Conservation (phyloP, 495 filamentous ascomycete genomes). For the Daldinia loculata region DNA sequence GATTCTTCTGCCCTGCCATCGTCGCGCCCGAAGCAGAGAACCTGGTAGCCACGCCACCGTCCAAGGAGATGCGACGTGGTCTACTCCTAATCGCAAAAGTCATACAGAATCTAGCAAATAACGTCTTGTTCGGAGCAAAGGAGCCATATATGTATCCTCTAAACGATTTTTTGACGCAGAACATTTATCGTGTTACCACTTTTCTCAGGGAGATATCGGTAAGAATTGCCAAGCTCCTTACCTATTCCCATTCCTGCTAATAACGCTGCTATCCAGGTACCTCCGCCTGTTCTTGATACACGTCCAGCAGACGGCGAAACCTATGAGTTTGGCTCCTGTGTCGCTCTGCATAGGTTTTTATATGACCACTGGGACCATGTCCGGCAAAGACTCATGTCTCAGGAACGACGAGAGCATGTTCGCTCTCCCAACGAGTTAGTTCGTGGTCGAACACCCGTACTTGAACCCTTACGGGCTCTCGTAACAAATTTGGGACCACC, state of each 20-base stretch:
- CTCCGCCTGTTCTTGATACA: constrained; percentile 49
- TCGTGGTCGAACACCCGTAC: constrained; percentile 55
- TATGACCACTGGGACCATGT: constrained; percentile 76
- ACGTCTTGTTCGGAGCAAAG: constrained; percentile 74
- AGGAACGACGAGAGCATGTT: constrained; percentile 62
- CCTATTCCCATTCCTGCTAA: constrained; percentile 7
- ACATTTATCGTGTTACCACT: constrained; percentile 69
- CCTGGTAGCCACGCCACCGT: constrained; percentile 62
- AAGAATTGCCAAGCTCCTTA: constrained; percentile 20
- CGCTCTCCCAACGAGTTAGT: constrained; percentile 59
- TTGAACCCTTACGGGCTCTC: constrained; percentile 63
- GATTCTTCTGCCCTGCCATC: constrained; percentile 75
- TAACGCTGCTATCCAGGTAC: constrained; percentile 43
- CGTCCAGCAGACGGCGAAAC: constrained; percentile 55
- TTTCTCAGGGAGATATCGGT: constrained; percentile 71
- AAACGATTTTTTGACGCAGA: constrained; percentile 69
- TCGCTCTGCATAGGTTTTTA: constrained; percentile 70
- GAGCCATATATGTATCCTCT: constrained; percentile 74
- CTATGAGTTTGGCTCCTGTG: constrained; percentile 73
- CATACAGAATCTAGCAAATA: constrained; percentile 73
- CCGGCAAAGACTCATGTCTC: constrained; percentile 65
- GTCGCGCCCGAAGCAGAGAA: constrained; percentile 72
- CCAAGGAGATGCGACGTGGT: constrained; percentile 72
- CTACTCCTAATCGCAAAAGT: constrained; percentile 73
- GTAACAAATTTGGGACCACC: constrained; percentile 70